A percentile compares a stretch with the other conserved stretches of the same genome.
Evolutionary conservation across 225 moss, liverwort and hornwort genomes (phyloP).

Genomic region (Pseudisothecium myosuroides): DNA sequence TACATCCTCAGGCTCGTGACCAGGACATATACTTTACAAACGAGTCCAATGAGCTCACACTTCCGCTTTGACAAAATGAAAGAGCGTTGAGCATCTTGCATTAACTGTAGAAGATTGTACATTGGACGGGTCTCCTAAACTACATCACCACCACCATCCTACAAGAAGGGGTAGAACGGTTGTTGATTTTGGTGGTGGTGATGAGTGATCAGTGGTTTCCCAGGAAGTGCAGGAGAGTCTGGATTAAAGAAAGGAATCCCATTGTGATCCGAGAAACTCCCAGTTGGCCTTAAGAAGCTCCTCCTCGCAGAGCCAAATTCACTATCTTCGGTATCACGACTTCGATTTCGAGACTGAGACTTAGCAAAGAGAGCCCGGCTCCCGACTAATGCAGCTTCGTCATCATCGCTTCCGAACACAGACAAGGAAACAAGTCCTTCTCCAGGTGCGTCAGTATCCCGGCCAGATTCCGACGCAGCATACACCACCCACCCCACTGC

Average conservation of each 20-base stretch:
- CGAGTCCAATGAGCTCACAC: background rate
- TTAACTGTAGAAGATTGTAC: constrained; percentile 13
- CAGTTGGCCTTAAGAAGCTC: constrained; percentile 32
- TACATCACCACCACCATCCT: constrained; percentile 5
- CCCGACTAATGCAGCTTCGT: constrained; percentile 45
- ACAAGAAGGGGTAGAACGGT: constrained; percentile 47
- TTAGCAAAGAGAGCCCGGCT: constrained; percentile 45
- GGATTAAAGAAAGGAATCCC: constrained; percentile 45
- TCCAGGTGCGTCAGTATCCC: constrained; percentile 33
- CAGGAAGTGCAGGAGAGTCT: constrained; percentile 70
- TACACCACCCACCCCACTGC: constrained; percentile 72
- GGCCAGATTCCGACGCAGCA: constrained; percentile 33
- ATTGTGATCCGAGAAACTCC: constrained; percentile 47
- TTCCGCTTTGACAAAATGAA: background rate
- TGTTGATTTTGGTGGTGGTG: constrained; percentile 10
- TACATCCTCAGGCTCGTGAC: background rate
- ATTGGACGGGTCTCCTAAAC: background rate
- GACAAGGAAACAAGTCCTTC: constrained; percentile 52
- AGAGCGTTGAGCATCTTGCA: constrained; percentile 16
- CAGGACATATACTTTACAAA: constrained; percentile 11
- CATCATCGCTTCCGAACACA: constrained; percentile 57
- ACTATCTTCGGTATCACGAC: background rate
- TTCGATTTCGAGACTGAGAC: constrained; percentile 12
- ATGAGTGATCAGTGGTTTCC: constrained; percentile 55
- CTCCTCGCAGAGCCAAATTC: constrained; percentile 30